These are phyloP conservation scores for Fomitopsis pulvina DNA, from an alignment of 768 basidiomycete genomes.

Conservation along the genomic window DNA sequence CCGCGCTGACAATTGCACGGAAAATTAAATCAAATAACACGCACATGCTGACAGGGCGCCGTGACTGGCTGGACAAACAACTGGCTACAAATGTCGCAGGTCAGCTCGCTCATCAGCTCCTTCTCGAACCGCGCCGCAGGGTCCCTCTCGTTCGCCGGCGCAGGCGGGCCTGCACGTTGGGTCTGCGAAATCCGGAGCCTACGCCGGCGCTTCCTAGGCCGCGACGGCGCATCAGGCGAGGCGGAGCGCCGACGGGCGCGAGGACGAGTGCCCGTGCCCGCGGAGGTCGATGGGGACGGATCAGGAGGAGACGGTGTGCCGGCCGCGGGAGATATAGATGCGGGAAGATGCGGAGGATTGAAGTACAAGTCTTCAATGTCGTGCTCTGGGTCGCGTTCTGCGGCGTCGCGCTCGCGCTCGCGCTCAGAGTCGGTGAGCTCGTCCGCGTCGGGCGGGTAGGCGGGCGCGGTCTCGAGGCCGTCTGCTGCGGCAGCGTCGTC, in stretches of 20 bases:
- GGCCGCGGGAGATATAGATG: neutral
- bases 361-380: constrained; percentile 11
- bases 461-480: neutral
- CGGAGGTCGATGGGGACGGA: neutral
- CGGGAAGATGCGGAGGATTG: neutral
- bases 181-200: constrained; percentile 21
- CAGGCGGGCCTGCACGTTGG: constrained; percentile 21
- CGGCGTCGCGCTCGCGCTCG: constrained; percentile 22
- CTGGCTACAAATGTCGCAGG: constrained; percentile 88
- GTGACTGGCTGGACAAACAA: constrained; percentile 84
- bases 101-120: constrained; percentile 61
- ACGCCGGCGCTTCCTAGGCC: constrained; percentile 22
- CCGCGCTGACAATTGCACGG: neutral
- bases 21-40: constrained; percentile 22
- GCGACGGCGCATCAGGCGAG: constrained; percentile 9
- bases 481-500: neutral
- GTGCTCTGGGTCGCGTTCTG: constrained; percentile 21
- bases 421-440: constrained; percentile 23
- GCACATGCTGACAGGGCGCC: constrained; percentile 91
- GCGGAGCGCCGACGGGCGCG: constrained; percentile 5
- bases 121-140: constrained; percentile 44
- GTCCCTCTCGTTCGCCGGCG: constrained; percentile 21
- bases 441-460: constrained; percentile 10
- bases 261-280: neutral
- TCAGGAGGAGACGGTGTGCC: neutral